A percentile compares a stretch with the other conserved stretches of the same genome.
Conservation (phyloP, 441 rosid species). For the Brassica balearica region DNA sequence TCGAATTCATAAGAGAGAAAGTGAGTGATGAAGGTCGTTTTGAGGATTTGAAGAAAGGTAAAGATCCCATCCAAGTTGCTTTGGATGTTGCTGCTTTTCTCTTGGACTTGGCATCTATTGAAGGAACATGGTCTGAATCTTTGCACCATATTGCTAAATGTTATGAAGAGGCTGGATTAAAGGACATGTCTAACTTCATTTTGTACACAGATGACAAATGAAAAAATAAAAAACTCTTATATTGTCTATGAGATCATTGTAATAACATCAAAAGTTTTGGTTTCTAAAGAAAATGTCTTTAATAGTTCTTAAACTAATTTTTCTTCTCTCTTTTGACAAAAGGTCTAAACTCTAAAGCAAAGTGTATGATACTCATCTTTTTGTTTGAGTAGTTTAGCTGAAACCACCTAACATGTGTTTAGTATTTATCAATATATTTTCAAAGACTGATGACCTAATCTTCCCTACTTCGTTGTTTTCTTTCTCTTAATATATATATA, state of each 20-base stretch:
- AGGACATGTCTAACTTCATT: conserved; percentile 66
- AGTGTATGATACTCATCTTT: neutral
- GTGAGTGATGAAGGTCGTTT: conserved; percentile 74
- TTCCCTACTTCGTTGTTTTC: conserved; percentile 7
- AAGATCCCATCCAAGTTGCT: conserved; percentile 78
- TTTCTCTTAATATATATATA: neutral
- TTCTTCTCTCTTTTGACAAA: neutral
- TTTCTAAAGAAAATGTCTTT: neutral
- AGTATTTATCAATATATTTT: neutral
- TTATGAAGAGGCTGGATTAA: conserved; percentile 71
- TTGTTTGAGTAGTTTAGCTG: neutral
- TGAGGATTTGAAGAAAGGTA: conserved; percentile 86
- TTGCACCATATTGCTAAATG: conserved; percentile 64
- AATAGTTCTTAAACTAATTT: neutral
- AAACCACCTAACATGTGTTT: conserved; percentile 1
- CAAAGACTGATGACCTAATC: conserved; percentile 4
- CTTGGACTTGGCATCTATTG: conserved; percentile 83
- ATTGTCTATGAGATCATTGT: neutral
- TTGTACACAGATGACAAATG: conserved; percentile 49
- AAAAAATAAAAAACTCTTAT: neutral
- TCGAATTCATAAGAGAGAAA: conserved; percentile 79
- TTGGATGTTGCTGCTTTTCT: conserved; percentile 89
- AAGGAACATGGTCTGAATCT: conserved; percentile 76
- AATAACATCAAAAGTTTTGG: neutral
- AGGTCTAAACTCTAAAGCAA: neutral